Percentiles rank a stretch among this genome's conserved stretches.
These are phyloP conservation scores for Telopea speciosissima DNA, from an alignment of 177 flowering plant genomes.

Conservation along the genomic window DNA sequence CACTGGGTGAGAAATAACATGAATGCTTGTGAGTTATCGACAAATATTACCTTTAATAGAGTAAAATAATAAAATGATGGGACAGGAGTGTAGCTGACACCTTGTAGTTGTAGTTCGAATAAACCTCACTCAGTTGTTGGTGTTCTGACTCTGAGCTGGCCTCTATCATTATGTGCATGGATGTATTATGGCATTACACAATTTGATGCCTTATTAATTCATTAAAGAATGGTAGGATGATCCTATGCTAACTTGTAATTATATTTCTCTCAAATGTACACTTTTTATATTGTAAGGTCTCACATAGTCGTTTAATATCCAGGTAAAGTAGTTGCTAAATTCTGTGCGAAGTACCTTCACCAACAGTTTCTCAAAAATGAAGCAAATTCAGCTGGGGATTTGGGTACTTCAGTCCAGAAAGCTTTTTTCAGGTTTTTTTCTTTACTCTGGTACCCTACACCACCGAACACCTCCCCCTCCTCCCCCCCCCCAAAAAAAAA, in stretches of 20 bases:
- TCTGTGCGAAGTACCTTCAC: constrained; percentile 93
- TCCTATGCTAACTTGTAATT: too few relatives aligned
- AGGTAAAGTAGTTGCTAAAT: constrained; percentile 88
- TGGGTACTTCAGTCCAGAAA: constrained; percentile 60
- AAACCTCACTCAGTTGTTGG: too few relatives aligned
- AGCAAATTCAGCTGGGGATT: constrained; percentile 66
- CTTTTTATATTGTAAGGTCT: not conserved
- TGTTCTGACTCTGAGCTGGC: too few relatives aligned
- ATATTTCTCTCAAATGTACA: not conserved
- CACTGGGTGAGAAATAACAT: not conserved
- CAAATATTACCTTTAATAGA: too few relatives aligned
- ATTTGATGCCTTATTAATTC: too few relatives aligned
- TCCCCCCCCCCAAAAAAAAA: not conserved
- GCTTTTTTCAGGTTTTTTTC: constrained; percentile 69
- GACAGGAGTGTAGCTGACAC: too few relatives aligned
- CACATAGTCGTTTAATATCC: constrained; percentile 11
- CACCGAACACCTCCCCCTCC: not conserved
- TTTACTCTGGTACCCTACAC: not conserved
- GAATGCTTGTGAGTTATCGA: too few relatives aligned
- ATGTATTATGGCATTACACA: too few relatives aligned
- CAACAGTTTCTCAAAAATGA: constrained; percentile 70
- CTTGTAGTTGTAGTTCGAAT: too few relatives aligned
- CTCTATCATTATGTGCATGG: too few relatives aligned
- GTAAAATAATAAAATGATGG: too few relatives aligned
- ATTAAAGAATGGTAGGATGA: too few relatives aligned